Conservation (phyloP, 345 rosid genomes). For the Cardamine chenopodiifolia region DNA sequence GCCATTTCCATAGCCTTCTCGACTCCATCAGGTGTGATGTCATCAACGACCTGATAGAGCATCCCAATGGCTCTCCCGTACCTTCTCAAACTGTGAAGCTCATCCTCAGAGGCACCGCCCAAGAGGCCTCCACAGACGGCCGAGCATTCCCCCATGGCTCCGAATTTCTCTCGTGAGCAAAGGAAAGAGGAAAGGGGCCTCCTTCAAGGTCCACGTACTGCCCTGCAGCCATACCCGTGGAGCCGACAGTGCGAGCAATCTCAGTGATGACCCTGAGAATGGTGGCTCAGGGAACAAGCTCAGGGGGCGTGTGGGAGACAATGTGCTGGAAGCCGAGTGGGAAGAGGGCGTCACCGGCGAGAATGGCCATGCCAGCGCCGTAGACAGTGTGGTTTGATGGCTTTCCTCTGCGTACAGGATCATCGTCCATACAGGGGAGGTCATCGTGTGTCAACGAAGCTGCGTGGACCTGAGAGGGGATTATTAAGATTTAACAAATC, state of each 20-base stretch:
- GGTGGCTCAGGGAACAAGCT: slow-evolving; percentile 65
- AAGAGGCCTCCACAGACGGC: slow-evolving; percentile 91
- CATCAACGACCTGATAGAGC: slow-evolving; percentile 78
- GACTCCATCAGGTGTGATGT: slow-evolving; percentile 52
- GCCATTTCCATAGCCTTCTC: slow-evolving; percentile 72
- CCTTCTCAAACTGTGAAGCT: slow-evolving; percentile 65
- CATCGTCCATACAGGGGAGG: slow-evolving; percentile 97
- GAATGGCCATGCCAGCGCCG: slow-evolving; percentile 85
- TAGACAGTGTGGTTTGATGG: slow-evolving; percentile 83
- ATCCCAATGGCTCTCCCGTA: slow-evolving; percentile 94
- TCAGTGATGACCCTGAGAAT: slow-evolving; percentile 77
- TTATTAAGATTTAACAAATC: no score
- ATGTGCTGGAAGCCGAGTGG: slow-evolving; percentile 94
- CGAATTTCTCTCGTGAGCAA: slow-evolving; percentile 82
- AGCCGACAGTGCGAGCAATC: slow-evolving; percentile 92
- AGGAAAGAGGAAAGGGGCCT: slow-evolving; percentile 57
- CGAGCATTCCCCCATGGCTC: slow-evolving; percentile 89
- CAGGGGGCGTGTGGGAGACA: slow-evolving; percentile 68
- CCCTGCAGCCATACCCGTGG: slow-evolving; percentile 96
- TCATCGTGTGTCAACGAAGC: slow-evolving; percentile 95
- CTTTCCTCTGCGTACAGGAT: slow-evolving; percentile 75
- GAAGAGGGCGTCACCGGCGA: slow-evolving; percentile 95
- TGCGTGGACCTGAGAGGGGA: slow-evolving; percentile 58
- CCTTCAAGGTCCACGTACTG: slow-evolving; percentile 93
- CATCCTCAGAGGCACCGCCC: slow-evolving; percentile 83